Conservation (phyloP, 192 early-diverging fungal genomes). For the Coemansia sp. region DNA sequence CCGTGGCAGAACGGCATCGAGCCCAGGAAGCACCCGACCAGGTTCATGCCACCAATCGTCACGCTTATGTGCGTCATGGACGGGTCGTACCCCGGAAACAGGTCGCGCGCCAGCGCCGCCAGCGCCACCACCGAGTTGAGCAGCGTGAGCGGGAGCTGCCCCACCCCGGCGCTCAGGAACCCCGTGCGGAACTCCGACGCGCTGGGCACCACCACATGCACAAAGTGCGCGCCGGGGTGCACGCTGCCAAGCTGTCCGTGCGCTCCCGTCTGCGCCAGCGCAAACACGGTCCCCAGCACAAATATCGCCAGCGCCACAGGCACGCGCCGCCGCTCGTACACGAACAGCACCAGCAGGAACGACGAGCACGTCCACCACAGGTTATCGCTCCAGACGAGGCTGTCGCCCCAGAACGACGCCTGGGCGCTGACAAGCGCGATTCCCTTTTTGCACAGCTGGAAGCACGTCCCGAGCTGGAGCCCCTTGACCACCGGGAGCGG, state of each 20-base stretch:
- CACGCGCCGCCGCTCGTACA: slow-evolving; percentile 66
- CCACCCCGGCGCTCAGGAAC: slow-evolving; percentile 80
- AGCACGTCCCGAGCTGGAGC: slow-evolving; percentile 77
- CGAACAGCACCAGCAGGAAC: slow-evolving; percentile 69
- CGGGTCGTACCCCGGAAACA: slow-evolving; percentile 71
- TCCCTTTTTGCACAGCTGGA: slow-evolving; percentile 73
- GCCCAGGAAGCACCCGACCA: slow-evolving; percentile 78
- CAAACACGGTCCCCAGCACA: slow-evolving; percentile 68
- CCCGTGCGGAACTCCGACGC: slow-evolving; percentile 68
- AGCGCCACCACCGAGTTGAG: slow-evolving; percentile 89
- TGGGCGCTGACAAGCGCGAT: slow-evolving; percentile 60
- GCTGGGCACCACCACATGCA: slow-evolving; percentile 63
- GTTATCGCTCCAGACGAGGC: slow-evolving; percentile 72
- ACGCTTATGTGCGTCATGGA: slow-evolving; percentile 58
- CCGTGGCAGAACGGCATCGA: slow-evolving; percentile 83
- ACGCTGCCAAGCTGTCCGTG: slow-evolving; percentile 50
- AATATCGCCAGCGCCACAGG: slow-evolving; percentile 78
- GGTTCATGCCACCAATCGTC: slow-evolving; percentile 79
- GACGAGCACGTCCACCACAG: slow-evolving; percentile 71
- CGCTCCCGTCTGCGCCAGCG: slow-evolving; percentile 59
- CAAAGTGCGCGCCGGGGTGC: slow-evolving; percentile 61
- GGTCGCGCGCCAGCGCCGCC: slow-evolving; percentile 73
- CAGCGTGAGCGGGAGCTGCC: slow-evolving; percentile 85
- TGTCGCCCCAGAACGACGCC: slow-evolving; percentile 59
- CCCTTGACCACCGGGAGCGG: slow-evolving; percentile 77